Percentiles rank a stretch among this genome's conserved stretches.
Conservation (phyloP, 306 rosid species). For the Sicyos baderoa region DNA sequence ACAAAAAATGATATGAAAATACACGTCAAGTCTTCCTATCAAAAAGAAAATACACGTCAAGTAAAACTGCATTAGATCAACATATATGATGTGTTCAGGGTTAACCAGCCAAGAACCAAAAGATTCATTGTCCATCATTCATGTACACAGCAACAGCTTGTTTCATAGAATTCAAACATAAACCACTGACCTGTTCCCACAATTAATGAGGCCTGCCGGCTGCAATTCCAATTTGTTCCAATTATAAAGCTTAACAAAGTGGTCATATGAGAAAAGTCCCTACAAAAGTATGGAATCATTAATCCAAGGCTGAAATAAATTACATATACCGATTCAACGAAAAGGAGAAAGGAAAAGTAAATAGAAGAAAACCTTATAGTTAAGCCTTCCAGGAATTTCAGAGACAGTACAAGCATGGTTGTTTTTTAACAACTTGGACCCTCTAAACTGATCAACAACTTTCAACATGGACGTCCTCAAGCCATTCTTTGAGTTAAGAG, state of each 20-base stretch:
- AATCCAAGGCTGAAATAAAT: constrained; percentile 13
- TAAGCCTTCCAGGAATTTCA: constrained; percentile 50
- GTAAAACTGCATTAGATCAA: not conserved
- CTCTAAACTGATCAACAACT: constrained; percentile 78
- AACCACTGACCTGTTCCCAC: constrained; percentile 75
- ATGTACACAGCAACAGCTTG: not conserved
- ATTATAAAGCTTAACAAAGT: constrained; percentile 73
- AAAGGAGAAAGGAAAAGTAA: constrained; percentile 9
- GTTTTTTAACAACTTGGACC: constrained; percentile 54
- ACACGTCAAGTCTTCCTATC: not conserved
- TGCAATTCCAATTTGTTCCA: constrained; percentile 60
- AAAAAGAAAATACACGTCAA: not conserved
- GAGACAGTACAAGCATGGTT: constrained; percentile 30
- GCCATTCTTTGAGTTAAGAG: constrained; percentile 47
- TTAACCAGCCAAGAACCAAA: constrained; percentile 4
- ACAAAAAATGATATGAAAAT: not conserved
- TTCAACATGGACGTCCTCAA: constrained; percentile 62
- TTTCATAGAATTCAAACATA: constrained; percentile 4
- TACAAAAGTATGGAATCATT: constrained; percentile 29
- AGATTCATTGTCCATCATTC: constrained; percentile 2
- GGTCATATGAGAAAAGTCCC: constrained; percentile 67
- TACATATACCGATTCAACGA: not conserved
- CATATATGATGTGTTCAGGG: not conserved
- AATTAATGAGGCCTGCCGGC: constrained; percentile 77
- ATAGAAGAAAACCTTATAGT: constrained; percentile 49